Base-by-base conservation (phyloP, 179 eudicot species). In the Silene noctiflora region DNA sequence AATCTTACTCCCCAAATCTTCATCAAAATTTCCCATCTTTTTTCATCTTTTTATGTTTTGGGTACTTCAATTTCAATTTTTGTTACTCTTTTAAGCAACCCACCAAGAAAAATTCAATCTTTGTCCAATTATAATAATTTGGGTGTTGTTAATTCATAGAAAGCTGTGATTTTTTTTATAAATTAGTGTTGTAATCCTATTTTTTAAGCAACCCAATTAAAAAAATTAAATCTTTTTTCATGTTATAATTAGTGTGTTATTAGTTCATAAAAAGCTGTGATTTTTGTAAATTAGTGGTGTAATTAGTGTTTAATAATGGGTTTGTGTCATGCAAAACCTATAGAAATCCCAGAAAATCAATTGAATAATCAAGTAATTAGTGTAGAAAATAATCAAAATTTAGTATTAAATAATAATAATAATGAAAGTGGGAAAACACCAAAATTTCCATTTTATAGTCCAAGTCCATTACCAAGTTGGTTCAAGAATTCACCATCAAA, bases 311-410 rank as follows among this genome's bases (percentile, higher is more conserved):
- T 33, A 33, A 33, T 33, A 83, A 95, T 95, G 99, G 99, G 99
- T 73, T 83, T 91, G 64, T 95, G 99, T 88, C 93, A 95, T 79
- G 99, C 96, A 76, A 95, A 91, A 88, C 99, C 94, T 44, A 83
- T 67, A 74, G 79, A 85, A 84, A 73, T 78, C 87, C 88, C 87
- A 6, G 79, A 87, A 67, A 82, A 83, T 71, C 86, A 81, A 65
- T 77, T 84, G n/a, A 90, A 87, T 77, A 83, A 76, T 71, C 76
- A 82, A 19, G 83, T 21, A 22, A 75, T 84, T 9, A 72, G 58
- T 33, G 84, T 76, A 6, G 81, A 79, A 33, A 79, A 75, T 65
- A 83, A 29, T 84, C 81, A 77, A 74, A 71, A 53, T 71, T 24
- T 51, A 51, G 35, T 33, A 33, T 33, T 33, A 33, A 33, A 33